These are phyloP conservation scores for Phytophthora hybrid DNA, from an alignment of 352 stramenopile species.

Conservation along the genomic window DNA sequence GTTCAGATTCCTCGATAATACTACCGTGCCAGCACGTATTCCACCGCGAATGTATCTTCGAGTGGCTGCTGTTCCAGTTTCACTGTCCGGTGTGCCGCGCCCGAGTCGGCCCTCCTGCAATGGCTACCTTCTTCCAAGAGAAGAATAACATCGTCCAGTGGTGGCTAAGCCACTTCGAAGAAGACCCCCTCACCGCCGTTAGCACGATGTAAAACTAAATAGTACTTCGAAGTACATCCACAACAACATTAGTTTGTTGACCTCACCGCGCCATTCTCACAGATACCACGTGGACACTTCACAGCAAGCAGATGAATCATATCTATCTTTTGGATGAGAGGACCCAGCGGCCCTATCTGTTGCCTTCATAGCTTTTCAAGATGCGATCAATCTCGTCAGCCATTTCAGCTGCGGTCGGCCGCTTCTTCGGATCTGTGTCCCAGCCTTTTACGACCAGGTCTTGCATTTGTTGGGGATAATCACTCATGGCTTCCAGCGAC, in stretches of 20 bases:
- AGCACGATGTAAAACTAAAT: not conserved
- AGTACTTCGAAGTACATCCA: not conserved
- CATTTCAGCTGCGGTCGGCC: conserved; percentile 60
- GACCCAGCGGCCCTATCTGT: conserved; percentile 12
- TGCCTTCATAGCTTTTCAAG: conserved; percentile 42
- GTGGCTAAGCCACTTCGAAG: conserved; percentile 30
- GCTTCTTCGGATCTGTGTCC: conserved; percentile 55
- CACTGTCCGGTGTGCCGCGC: conserved; percentile 71
- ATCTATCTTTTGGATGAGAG: not conserved
- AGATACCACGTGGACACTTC: not conserved
- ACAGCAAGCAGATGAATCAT: not conserved
- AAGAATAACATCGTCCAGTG: conserved; percentile 30
- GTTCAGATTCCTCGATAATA: conserved; percentile 28
- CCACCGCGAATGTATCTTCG: conserved; percentile 75
- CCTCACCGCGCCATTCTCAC: not conserved
- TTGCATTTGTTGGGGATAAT: conserved; percentile 74
- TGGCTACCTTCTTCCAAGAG: conserved; percentile 36
- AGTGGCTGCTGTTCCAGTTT: conserved; percentile 79
- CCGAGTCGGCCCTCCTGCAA: conserved; percentile 54
- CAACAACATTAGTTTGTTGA: conserved; percentile 28
- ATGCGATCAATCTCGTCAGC: conserved; percentile 63
- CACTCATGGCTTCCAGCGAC: conserved; percentile 52
- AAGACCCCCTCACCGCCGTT: conserved; percentile 12
- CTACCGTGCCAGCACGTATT: conserved; percentile 76
- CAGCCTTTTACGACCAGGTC: conserved; percentile 66